Percentiles rank a stretch among this genome's conserved stretches.
phyloP scores from a whole-genome alignment of 2,329 filamentous ascomycete species.

The Ilyonectria destructans region DNA sequence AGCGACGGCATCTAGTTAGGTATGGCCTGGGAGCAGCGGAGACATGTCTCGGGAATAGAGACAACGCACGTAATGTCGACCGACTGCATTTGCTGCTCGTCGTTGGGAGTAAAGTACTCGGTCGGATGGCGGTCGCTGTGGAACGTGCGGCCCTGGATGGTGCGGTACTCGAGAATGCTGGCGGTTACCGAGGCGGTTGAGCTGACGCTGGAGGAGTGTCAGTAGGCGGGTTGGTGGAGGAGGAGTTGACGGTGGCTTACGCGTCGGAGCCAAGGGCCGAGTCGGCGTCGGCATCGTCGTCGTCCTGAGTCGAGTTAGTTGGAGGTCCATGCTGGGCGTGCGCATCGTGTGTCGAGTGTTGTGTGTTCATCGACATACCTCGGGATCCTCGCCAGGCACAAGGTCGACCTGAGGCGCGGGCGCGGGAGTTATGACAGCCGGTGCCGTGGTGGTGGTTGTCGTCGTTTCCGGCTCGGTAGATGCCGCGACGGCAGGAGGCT shows the following conservation, averaged over 20 bases:
- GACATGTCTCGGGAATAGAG: too few species aligned
- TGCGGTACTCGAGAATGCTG: slow-evolving; percentile 36
- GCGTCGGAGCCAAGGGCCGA: slow-evolving; percentile 44
- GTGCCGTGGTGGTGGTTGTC: not conserved
- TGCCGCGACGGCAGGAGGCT: slow-evolving; percentile 2
- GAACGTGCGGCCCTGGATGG: slow-evolving; percentile 32
- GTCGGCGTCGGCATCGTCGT: slow-evolving; percentile 39
- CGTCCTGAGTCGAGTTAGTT: slow-evolving; percentile 5
- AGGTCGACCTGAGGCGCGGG: slow-evolving; percentile 40
- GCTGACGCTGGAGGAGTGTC: slow-evolving; percentile 14
- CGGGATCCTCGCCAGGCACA: slow-evolving; percentile 41
- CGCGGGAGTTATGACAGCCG: slow-evolving; percentile 15
- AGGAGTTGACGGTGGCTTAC: slow-evolving; percentile 30
- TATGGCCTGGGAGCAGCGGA: too few species aligned
- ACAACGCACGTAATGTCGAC: slow-evolving; percentile 35
- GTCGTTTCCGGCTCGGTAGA: slow-evolving; percentile 5
- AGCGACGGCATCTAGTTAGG: not conserved
- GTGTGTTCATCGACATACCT: slow-evolving; percentile 18
- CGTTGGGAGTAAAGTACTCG: slow-evolving; percentile 36
- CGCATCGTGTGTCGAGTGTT: slow-evolving; percentile 1
- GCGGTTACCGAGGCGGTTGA: slow-evolving; percentile 30
- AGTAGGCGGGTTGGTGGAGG: not conserved
- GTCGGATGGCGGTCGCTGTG: slow-evolving; percentile 35
- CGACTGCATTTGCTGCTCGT: slow-evolving; percentile 31
- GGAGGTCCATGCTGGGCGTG: not conserved